These are phyloP conservation scores for Alternaria infectoria DNA, from an alignment of 2,329 filamentous ascomycete species.

Conservation along the genomic window DNA sequence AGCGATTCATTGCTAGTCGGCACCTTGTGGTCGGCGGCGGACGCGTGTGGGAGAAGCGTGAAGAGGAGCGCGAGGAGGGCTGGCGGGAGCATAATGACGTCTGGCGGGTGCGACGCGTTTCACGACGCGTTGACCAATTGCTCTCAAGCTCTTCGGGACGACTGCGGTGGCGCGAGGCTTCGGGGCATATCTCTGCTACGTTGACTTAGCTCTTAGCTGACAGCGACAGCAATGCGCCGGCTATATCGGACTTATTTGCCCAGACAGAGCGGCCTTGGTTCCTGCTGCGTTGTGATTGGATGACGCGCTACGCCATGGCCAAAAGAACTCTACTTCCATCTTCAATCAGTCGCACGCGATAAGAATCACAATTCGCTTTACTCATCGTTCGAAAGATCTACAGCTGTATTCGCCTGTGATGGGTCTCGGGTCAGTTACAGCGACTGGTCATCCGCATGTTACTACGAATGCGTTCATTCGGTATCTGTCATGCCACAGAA, in stretches of 20 bases:
- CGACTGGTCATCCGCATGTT: neutral
- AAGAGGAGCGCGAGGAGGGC: conserved; percentile 25
- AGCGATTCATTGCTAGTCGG: conserved; percentile 72
- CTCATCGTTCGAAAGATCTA: conserved; percentile 11
- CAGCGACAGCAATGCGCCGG: conserved; percentile 6
- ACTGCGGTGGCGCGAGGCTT: conserved; percentile 7
- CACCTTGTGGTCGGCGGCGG: conserved; percentile 17
- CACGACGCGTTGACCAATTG: conserved; percentile 8
- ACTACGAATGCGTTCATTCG: neutral
- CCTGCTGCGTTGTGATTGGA: conserved; percentile 6
- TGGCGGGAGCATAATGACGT: conserved; percentile 26
- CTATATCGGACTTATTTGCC: conserved; percentile 5
- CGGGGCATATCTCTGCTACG: conserved; percentile 11
- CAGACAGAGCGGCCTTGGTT: conserved; percentile 2
- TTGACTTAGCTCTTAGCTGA: conserved; percentile 3
- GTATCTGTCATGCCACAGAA: neutral
- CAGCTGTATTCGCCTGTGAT: neutral
- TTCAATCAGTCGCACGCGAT: conserved; percentile 11
- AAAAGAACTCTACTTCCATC: neutral
- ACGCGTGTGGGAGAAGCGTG: conserved; percentile 18
- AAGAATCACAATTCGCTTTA: conserved; percentile 20
- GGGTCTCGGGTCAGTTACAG: neutral
- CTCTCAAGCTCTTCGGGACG: conserved; percentile 1
- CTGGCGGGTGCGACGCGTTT: conserved; percentile 10
- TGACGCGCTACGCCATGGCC: conserved; percentile 4